phyloP scores from a whole-genome alignment of 1,139 yeast genomes.

The Nakaseomyces kungkrabaensis region DNA sequence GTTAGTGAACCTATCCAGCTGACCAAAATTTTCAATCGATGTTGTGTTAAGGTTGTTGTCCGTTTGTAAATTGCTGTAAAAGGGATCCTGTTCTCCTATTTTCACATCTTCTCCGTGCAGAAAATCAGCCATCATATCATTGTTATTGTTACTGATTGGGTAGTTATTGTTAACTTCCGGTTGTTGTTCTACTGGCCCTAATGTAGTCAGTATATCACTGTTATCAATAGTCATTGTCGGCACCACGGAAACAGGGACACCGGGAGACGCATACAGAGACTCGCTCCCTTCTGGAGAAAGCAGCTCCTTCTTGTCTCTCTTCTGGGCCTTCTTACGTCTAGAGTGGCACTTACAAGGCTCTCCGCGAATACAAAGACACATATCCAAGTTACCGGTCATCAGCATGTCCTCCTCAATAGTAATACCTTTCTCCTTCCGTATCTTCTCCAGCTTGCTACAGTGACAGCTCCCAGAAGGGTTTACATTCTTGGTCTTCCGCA shows the following conservation, averaged over 20 bases:
- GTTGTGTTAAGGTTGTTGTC: neutral
- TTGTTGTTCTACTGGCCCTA: neutral
- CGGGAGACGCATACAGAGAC: neutral
- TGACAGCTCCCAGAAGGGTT: slow-evolving; percentile 57
- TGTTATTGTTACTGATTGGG: neutral
- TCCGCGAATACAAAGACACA: slow-evolving; percentile 12
- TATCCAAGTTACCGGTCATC: slow-evolving; percentile 19
- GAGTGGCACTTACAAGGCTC: slow-evolving; percentile 5
- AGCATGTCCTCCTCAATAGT: slow-evolving; percentile 1
- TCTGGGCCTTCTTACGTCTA: slow-evolving; percentile 2
- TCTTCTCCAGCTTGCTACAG: slow-evolving; percentile 45
- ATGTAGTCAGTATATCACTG: neutral
- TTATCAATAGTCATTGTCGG: neutral
- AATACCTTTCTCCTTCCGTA: slow-evolving; percentile 26
- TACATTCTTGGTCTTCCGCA: slow-evolving; percentile 55
- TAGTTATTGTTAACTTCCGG: neutral
- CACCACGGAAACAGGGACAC: neutral
- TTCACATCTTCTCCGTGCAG: neutral
- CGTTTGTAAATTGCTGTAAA: neutral
- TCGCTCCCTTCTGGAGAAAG: neutral
- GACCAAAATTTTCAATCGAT: neutral
- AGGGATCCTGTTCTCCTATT: neutral
- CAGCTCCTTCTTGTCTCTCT: neutral
- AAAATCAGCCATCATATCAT: neutral
- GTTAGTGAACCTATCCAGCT: neutral